These are phyloP conservation scores for Magnolia officinalis DNA, from an alignment of 164 flowering plant species.

Conservation along the genomic window DNA sequence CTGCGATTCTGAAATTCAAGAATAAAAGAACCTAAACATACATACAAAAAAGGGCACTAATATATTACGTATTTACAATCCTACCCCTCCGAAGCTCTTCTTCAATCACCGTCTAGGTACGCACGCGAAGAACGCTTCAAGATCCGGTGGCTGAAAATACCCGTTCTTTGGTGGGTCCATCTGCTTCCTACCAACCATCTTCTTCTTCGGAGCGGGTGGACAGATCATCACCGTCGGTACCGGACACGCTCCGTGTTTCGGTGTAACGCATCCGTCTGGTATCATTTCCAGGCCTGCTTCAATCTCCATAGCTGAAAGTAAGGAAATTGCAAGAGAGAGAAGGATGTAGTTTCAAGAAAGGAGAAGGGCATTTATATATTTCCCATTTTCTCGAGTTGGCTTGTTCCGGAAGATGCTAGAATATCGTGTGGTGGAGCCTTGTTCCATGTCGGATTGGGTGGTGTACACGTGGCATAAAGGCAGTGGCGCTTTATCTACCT, in stretches of 20 bases:
- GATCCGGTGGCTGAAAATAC: slow-evolving; percentile 53
- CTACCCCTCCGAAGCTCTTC: neutral
- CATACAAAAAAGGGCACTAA: neutral
- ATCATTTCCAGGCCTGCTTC: neutral
- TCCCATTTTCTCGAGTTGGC: neutral
- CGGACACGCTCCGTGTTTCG: slow-evolving; percentile 25
- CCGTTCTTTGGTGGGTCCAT: slow-evolving; percentile 45
- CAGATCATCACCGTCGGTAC: slow-evolving; percentile 30
- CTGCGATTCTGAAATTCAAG: neutral
- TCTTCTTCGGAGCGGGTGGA: slow-evolving; percentile 41
- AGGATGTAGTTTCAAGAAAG: neutral
- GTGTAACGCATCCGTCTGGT: slow-evolving; percentile 42
- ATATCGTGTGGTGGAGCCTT: slow-evolving; percentile 4
- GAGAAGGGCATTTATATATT: neutral
- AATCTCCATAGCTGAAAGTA: neutral
- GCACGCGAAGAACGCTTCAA: slow-evolving; percentile 20
- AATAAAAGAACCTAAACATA: neutral
- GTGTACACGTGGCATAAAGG: neutral
- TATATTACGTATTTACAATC: too few relatives aligned
- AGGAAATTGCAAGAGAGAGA: neutral
- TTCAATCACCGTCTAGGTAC: neutral
- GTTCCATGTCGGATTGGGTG: neutral
- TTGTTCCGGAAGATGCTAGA: slow-evolving; percentile 2
- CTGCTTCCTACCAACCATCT: slow-evolving; percentile 9
- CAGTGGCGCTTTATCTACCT: slow-evolving; percentile 1